Evolutionary conservation across 352 stramenopile species (phyloP).

Genomic region (Globisporangium ultimum): DNA sequence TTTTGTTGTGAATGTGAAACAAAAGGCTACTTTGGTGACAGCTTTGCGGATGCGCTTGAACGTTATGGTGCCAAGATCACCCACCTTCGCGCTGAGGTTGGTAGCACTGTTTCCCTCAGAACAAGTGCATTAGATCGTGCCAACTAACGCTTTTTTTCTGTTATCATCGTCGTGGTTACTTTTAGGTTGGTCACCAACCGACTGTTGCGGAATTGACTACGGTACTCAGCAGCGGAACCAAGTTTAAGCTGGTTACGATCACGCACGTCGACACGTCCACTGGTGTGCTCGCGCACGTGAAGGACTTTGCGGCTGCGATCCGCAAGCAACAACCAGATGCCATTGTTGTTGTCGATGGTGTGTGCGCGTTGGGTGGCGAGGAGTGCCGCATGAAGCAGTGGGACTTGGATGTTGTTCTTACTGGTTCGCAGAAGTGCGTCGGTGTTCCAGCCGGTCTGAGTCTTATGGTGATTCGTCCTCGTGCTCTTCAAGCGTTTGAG

Average conservation of each 20-base stretch:
- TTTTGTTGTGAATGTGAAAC: not conserved
- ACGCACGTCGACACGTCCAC: conserved; percentile 81
- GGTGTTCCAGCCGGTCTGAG: conserved; percentile 65
- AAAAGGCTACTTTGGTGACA: conserved; percentile 73
- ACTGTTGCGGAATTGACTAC: conserved; percentile 43
- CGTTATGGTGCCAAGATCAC: conserved; percentile 66
- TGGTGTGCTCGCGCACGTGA: conserved; percentile 56
- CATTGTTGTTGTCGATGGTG: conserved; percentile 65
- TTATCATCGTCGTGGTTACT: not conserved
- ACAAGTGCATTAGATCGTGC: not conserved
- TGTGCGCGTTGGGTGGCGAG: conserved; percentile 67
- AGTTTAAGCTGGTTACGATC: conserved; percentile 71
- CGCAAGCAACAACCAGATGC: conserved; percentile 57
- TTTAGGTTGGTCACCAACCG: conserved; percentile 51
- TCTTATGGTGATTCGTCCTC: conserved; percentile 61
- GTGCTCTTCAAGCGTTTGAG: conserved; percentile 63
- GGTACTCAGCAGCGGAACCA: conserved; percentile 29
- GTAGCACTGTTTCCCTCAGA: not conserved
- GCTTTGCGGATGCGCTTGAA: conserved; percentile 61
- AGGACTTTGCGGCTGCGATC: conserved; percentile 52
- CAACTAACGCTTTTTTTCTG: conserved; percentile 8
- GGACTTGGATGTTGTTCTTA: conserved; percentile 78
- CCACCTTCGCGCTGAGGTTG: conserved; percentile 48
- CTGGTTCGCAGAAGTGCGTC: conserved; percentile 77
- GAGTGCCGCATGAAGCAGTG: conserved; percentile 80